Percentiles rank a stretch among this genome's conserved stretches.
Evolutionary conservation across 805 yeast species (phyloP).

Genomic region (Saccharomyces eubayanus): DNA sequence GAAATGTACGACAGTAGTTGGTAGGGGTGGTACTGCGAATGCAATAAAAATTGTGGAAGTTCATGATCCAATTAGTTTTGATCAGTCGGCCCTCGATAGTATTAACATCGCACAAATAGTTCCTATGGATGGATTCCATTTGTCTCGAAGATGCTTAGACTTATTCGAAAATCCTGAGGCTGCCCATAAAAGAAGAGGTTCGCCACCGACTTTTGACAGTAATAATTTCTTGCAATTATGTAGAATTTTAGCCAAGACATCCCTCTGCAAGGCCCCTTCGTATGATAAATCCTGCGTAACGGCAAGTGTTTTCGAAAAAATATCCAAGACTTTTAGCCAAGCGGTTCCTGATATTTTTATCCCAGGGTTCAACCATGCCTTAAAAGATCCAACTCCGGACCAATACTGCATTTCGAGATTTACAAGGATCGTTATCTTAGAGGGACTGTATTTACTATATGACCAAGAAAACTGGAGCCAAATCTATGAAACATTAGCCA

Average conservation of each 20-base stretch:
- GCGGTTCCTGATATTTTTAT: constrained; percentile 35
- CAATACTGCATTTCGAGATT: constrained; percentile 40
- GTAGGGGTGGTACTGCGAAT: constrained; percentile 28
- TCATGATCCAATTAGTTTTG: background rate
- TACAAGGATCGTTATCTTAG: constrained; percentile 54
- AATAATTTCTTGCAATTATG: constrained; percentile 27
- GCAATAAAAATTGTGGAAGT: constrained; percentile 10
- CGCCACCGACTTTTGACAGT: constrained; percentile 80
- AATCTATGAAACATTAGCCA: constrained; percentile 10
- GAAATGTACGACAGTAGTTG: constrained; percentile 14
- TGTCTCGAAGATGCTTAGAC: constrained; percentile 42
- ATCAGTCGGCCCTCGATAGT: constrained; percentile 8
- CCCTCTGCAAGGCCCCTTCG: background rate
- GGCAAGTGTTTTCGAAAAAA: constrained; percentile 8
- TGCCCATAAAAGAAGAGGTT: constrained; percentile 66
- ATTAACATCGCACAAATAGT: constrained; percentile 36
- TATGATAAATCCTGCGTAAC: constrained; percentile 11
- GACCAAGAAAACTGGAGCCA: constrained; percentile 49
- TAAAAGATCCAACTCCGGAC: constrained; percentile 61
- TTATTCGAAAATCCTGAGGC: constrained; percentile 44
- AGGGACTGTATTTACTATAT: constrained; percentile 66
- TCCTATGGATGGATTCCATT: constrained; percentile 75
- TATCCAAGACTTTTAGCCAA: constrained; percentile 13
- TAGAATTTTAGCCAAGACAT: constrained; percentile 14
- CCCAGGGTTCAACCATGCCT: constrained; percentile 70